Base-by-base conservation (phyloP, 345 rosid genomes). In the Anacardium occidentale region DNA sequence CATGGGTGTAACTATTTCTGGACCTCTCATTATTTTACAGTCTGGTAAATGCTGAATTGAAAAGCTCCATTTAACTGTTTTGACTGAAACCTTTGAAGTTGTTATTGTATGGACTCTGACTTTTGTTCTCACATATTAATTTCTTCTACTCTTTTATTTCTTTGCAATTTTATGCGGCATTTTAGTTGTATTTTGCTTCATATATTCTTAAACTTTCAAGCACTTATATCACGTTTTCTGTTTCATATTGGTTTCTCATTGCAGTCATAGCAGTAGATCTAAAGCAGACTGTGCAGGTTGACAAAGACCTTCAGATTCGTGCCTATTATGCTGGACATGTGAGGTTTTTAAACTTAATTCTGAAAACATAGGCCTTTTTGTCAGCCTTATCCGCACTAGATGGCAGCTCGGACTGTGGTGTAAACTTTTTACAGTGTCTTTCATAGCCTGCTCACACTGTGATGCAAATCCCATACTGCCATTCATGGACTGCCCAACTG, bases 261-360 rank as follows among this genome's bases (percentile, higher is more conserved):
- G 76, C 81, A 94, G 99, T 92, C 26, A 87, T 91, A 45, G 82
- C 99, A 8, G 84, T 95, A 79, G 94, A 95, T 81, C 83, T 95
- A 80, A 95, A 88, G 93, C 97, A 95, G 80, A 90, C 94, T 44
- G 77, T 95, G 84, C 94, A 86, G 69, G 96, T 95, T 83, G 96
- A 88, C 81, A 69, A 86, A 61, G 96, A 91, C 84, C 97, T 92
- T 80, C 90, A 89, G 64, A 88, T 95, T 74, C 92, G 98, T 71
- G 94, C 94, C 53, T 95, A 95, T 73, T 95, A 95, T 62, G 98
- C 98, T 21, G 98, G 99, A 59, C 98, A 95, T 87, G 99, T 94
- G 86, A 84, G 91, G 61, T 37, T 63, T 69, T 67, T 55, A 29
- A 60, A 12, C 76, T 68, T 74, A 34, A 57, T 37, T 45, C 55